Evolutionary conservation across 306 rosid species (phyloP).

Genomic region (Argentina anserina): DNA sequence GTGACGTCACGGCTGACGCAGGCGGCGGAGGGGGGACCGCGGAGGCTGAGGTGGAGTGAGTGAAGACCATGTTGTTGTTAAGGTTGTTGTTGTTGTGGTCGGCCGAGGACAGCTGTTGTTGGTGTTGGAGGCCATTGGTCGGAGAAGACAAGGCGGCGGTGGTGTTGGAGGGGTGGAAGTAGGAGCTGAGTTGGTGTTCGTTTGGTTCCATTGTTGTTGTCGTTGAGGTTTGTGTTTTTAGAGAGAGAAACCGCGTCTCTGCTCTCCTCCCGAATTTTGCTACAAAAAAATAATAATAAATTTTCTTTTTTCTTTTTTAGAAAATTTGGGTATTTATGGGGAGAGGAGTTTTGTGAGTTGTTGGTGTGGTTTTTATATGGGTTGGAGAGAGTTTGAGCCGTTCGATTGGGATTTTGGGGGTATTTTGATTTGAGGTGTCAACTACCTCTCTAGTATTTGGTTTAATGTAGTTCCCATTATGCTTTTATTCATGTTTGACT

Average conservation of each 20-base stretch:
- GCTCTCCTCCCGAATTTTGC: slow-evolving; percentile 36
- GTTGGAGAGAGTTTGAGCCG: slow-evolving; percentile 17
- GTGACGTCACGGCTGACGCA: slow-evolving; percentile 60
- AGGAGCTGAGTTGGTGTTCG: slow-evolving; percentile 82
- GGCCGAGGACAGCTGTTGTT: neutral
- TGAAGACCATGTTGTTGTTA: slow-evolving; percentile 37
- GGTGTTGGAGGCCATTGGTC: slow-evolving; percentile 55
- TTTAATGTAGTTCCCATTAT: neutral
- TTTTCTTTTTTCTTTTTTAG: slow-evolving; percentile 15
- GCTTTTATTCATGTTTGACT: neutral
- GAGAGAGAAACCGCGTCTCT: slow-evolving; percentile 33
- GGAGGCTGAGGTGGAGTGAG: slow-evolving; percentile 50
- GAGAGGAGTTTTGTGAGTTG: neutral
- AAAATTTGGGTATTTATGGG: neutral
- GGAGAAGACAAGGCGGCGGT: slow-evolving; percentile 37
- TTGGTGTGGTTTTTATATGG: neutral
- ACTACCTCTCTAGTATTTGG: neutral
- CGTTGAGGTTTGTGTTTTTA: slow-evolving; percentile 27
- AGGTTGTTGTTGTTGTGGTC: neutral
- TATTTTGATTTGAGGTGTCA: slow-evolving; percentile 19
- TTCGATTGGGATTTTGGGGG: slow-evolving; percentile 18
- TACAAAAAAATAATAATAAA: neutral
- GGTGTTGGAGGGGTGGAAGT: slow-evolving; percentile 38
- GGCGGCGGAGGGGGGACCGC: slow-evolving; percentile 22
- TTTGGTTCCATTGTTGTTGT: slow-evolving; percentile 63